Conservation (phyloP, 2,329 filamentous ascomycete genomes). For the Diaporthe destruens region DNA sequence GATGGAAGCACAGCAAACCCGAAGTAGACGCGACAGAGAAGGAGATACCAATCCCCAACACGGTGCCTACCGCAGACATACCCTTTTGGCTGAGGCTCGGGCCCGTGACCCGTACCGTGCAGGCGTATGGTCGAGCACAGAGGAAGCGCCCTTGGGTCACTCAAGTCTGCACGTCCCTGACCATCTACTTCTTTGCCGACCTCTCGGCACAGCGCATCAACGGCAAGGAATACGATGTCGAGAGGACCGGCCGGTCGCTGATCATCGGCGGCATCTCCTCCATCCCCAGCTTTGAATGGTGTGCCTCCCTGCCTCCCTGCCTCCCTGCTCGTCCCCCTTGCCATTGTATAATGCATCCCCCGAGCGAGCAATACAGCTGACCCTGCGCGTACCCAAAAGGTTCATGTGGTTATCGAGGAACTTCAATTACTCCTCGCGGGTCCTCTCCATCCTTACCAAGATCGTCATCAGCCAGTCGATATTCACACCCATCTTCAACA, state of each 20-base stretch:
- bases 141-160: slow-evolving; percentile 80
- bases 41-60: slow-evolving; percentile 58
- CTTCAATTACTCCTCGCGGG: slow-evolving; percentile 86
- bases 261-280: slow-evolving; percentile 79
- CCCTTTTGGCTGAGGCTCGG: slow-evolving; percentile 70
- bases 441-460: slow-evolving; percentile 79
- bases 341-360: not conserved
- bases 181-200: slow-evolving; percentile 85
- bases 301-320: slow-evolving; percentile 50
- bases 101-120: slow-evolving; percentile 64
- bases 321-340: not conserved
- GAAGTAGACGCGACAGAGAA: slow-evolving; percentile 38
- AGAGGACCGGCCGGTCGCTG: slow-evolving; percentile 77
- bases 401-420: slow-evolving; percentile 82
- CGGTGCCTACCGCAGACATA: slow-evolving; percentile 51
- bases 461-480: slow-evolving; percentile 82
- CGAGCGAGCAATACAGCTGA: not conserved
- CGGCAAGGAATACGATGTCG: slow-evolving; percentile 73
- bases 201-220: slow-evolving; percentile 80
- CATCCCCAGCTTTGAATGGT: slow-evolving; percentile 89
- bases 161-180: slow-evolving; percentile 79
- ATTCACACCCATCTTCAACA: slow-evolving; percentile 87
- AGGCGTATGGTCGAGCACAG: slow-evolving; percentile 79
- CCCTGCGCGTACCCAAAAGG: slow-evolving; percentile 57
- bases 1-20: slow-evolving; percentile 46